phyloP scores from a whole-genome alignment of 805 yeast genomes.

The Sporopachydermia lactativora region DNA sequence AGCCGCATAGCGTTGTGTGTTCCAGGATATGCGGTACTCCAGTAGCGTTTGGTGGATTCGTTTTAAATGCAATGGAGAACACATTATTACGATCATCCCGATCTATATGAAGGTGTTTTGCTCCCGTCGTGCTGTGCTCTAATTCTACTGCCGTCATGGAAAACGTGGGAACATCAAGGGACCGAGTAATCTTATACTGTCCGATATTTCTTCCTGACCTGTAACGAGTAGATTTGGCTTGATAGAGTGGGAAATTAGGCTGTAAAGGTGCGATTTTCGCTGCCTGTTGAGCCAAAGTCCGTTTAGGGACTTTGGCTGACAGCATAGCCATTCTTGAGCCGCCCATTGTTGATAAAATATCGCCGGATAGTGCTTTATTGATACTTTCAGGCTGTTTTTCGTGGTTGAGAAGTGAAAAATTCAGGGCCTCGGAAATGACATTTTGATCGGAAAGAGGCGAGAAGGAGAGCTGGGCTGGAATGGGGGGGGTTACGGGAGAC shows the following conservation, averaged over 20 bases:
- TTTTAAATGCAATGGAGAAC: constrained; percentile 79
- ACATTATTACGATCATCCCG: constrained; percentile 77
- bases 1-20: constrained; percentile 93
- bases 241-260: constrained; percentile 2
- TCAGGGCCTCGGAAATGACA: too few relatives aligned
- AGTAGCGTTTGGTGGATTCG: constrained; percentile 88
- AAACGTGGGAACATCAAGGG: constrained; percentile 65
- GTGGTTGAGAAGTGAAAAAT: too few relatives aligned
- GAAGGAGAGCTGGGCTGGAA: too few relatives aligned
- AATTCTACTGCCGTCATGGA: constrained; percentile 67
- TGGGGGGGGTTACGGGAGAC: too few relatives aligned
- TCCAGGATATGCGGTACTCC: constrained; percentile 96
- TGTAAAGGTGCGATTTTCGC: neutral
- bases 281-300: neutral
- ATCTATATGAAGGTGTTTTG: constrained; percentile 76
- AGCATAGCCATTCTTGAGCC: neutral
- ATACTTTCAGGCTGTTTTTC: too few relatives aligned
- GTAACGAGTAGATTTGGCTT: constrained; percentile 25
- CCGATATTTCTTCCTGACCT: constrained; percentile 48
- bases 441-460: too few relatives aligned
- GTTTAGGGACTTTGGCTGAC: neutral
- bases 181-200: constrained; percentile 55
- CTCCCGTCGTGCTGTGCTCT: constrained; percentile 52
- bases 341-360: neutral
- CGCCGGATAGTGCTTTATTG: too few relatives aligned